Conservation (phyloP, 2,329 filamentous ascomycete species). For the Rosellinia necatrix region DNA sequence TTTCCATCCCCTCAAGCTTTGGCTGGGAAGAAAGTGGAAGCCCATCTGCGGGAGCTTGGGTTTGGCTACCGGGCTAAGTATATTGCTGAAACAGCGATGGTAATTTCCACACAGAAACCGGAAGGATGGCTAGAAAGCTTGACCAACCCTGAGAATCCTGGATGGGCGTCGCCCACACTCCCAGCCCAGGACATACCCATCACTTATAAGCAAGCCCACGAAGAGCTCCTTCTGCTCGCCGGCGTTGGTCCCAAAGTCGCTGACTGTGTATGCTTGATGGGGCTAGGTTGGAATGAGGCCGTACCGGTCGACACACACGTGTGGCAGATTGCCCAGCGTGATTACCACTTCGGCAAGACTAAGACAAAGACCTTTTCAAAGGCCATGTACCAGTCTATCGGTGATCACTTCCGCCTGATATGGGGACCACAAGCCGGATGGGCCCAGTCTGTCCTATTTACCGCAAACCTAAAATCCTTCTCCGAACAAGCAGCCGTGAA, state of each 20-base stretch:
- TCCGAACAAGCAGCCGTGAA: slow-evolving; percentile 63
- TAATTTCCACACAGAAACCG: slow-evolving; percentile 70
- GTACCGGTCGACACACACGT: slow-evolving; percentile 98
- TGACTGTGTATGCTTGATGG: slow-evolving; percentile 96
- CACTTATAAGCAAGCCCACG: slow-evolving; percentile 80
- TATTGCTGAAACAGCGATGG: slow-evolving; percentile 80
- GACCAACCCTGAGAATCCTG: slow-evolving; percentile 74
- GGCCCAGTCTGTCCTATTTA: slow-evolving; percentile 97
- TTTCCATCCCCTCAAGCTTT: slow-evolving; percentile 80
- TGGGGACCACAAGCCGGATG: slow-evolving; percentile 96
- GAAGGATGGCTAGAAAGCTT: slow-evolving; percentile 76
- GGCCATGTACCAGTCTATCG: slow-evolving; percentile 85
- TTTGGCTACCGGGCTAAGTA: slow-evolving; percentile 97
- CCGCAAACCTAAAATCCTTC: slow-evolving; percentile 86
- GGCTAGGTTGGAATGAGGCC: slow-evolving; percentile 91
- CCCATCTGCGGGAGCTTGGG: slow-evolving; percentile 77
- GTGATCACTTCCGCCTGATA: slow-evolving; percentile 82
- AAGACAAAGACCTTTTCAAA: slow-evolving; percentile 88
- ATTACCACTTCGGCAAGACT: slow-evolving; percentile 87
- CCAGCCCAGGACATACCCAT: slow-evolving; percentile 54
- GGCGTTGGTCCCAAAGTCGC: slow-evolving; percentile 97
- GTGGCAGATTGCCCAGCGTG: slow-evolving; percentile 95
- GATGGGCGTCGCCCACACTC: slow-evolving; percentile 55
- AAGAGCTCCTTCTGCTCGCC: slow-evolving; percentile 75
- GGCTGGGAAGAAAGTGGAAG: slow-evolving; percentile 75